These are phyloP conservation scores for Anthracocystis walkeri DNA, from an alignment of 1,284 basidiomycete species.

Conservation along the genomic window DNA sequence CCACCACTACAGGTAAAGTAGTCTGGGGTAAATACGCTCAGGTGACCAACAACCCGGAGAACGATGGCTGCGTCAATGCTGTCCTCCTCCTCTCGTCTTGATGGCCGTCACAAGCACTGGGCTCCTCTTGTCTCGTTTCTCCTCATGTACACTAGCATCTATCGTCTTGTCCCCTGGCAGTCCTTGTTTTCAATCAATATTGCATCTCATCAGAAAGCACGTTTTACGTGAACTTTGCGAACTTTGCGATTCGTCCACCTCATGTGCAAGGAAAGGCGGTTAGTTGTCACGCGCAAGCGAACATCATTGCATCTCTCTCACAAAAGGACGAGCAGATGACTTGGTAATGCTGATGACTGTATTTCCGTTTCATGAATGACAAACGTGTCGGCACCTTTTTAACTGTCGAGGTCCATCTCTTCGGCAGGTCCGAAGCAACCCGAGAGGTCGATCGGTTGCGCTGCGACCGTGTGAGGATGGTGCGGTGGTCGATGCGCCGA, in stretches of 20 bases:
- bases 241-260: no score
- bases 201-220: conserved; percentile 5
- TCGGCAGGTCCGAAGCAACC: conserved; percentile 31
- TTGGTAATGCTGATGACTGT: no score
- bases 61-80: conserved; percentile 66
- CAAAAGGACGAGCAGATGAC: no score
- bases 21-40: conserved; percentile 89
- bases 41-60: conserved; percentile 74
- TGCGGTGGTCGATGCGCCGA: conserved; percentile 1
- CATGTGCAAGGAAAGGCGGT: no score
- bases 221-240: no score
- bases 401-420: conserved; percentile 50
- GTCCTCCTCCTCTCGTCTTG: conserved; percentile 62
- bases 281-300: no score
- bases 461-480: conserved; percentile 12
- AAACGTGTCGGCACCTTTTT: background rate
- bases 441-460: conserved; percentile 39
- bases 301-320: no score
- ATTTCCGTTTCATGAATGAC: background rate
- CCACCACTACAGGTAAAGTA: conserved; percentile 96
- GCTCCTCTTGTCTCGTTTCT: background rate
- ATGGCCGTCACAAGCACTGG: background rate
- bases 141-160: conserved; percentile 43
- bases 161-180: conserved; percentile 1
- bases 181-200: conserved; percentile 4